Conservation (phyloP, 2,329 filamentous ascomycete genomes). For the Penicillium sp. region DNA sequence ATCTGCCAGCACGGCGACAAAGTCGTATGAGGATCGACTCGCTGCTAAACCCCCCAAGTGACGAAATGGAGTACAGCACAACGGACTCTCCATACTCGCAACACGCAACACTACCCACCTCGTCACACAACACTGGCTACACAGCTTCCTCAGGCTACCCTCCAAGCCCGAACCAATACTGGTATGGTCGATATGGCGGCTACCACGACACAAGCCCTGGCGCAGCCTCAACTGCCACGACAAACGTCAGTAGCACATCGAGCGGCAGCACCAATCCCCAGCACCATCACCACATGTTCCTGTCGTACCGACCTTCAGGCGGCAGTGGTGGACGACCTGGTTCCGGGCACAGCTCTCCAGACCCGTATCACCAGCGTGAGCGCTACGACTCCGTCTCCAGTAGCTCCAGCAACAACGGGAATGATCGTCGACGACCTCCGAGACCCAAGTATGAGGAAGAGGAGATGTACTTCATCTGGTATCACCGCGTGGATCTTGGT, state of each 20-base stretch:
- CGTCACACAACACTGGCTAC: constrained; percentile 14
- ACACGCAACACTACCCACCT: constrained; percentile 15
- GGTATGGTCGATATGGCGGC: constrained; percentile 23
- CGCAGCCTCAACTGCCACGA: constrained; percentile 17
- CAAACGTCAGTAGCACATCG: constrained; percentile 14
- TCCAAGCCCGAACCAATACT: constrained; percentile 29
- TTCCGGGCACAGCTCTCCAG: constrained; percentile 37
- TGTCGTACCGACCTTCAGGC: constrained; percentile 25
- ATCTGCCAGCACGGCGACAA: constrained; percentile 26
- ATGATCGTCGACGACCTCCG: constrained; percentile 42
- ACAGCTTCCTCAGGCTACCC: constrained; percentile 33
- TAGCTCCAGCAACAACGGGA: constrained; percentile 34
- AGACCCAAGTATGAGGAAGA: constrained; percentile 49
- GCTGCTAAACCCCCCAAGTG: constrained; percentile 29
- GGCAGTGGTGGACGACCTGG: constrained; percentile 14
- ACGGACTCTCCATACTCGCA: constrained; percentile 19
- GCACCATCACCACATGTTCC: constrained; percentile 24
- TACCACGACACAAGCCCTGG: constrained; percentile 25
- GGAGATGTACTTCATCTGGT: constrained; percentile 53
- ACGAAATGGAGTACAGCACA: constrained; percentile 19
- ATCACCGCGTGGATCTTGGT: constrained; percentile 48
- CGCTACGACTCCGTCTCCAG: constrained; percentile 45
- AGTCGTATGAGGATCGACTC: constrained; percentile 37
- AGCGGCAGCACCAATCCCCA: constrained; percentile 14
- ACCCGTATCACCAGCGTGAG: constrained; percentile 37